Base-by-base conservation (phyloP, 1,139 yeast species). In the Pneumocystis canis region DNA sequence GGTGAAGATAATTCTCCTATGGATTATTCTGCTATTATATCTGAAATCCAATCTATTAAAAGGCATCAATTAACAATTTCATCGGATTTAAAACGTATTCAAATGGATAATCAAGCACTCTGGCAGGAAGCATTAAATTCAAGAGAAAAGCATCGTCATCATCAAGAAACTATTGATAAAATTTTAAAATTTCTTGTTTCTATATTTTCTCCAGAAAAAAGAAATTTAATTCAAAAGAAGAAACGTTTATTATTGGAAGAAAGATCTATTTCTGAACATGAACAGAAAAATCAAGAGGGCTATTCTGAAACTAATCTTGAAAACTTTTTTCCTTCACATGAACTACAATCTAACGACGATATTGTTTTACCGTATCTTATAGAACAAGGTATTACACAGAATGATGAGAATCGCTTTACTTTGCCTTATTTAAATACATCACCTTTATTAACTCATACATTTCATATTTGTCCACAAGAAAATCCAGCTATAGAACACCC, bases 101-200 rank as follows among this genome's bases (percentile, higher is more conserved):
- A 90, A 67, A 85, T 84, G 68, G 98, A 94, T 71, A 92, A 92
- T 73, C 90, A 89, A 71, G 76, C 89, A 69, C 76, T 92, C 62
- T 92, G 98, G 98, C 84, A 84, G 65, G 98, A 92, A 72, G 85
- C 89, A 70, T 84, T 80, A 70, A 76, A 84, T 63, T 85, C 94
- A 3, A 78, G 97, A 63, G 97, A 92, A 72, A 82, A 94, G 66
- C 88, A 89, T 72, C 83, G 85, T 68, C 80, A 85, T 58, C 98
- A 92, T 72, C 84, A 90, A 41, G 90, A 87, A 67, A 89, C 96
- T 31, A 78, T 92, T 66, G 96, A 89, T 69, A 86, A 88, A 69
- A 92, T 92, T 59, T 76, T 94, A 70, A 82, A 94, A 68, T 90
- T 92, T 69, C 77, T 92, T 69, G 95, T 47, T 47, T 47, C 54